Percentiles rank a stretch among this genome's conserved stretches.
These are phyloP conservation scores for Xylariaceae sp. DNA, from an alignment of 2,329 filamentous ascomycete genomes.

Conservation along the genomic window DNA sequence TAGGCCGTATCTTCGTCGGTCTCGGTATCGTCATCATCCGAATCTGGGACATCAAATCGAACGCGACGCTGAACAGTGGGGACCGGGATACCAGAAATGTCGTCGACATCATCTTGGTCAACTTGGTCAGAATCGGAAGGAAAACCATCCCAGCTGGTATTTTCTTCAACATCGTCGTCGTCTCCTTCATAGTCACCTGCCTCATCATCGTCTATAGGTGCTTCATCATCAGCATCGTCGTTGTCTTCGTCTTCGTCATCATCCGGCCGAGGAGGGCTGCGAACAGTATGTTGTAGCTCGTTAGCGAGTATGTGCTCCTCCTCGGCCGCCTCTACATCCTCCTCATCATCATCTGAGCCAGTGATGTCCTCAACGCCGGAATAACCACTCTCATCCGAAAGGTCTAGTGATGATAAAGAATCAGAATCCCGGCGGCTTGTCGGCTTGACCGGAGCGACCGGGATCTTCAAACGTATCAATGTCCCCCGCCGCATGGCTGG, in stretches of 20 bases:
- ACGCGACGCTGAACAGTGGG: conserved; percentile 58
- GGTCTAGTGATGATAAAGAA: conserved; percentile 52
- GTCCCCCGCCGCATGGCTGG: conserved; percentile 26
- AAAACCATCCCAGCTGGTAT: conserved; percentile 54
- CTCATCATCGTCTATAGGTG: conserved; percentile 37
- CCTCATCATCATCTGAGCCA: conserved; percentile 72
- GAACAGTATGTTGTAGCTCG: conserved; percentile 37
- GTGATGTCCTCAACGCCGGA: conserved; percentile 75
- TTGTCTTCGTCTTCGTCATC: conserved; percentile 38
- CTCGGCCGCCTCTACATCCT: conserved; percentile 72
- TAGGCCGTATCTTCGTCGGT: conserved; percentile 58
- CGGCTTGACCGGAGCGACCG: conserved; percentile 42
- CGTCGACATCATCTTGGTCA: conserved; percentile 44
- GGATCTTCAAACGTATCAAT: conserved; percentile 50
- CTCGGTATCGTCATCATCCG: conserved; percentile 63
- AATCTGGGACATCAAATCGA: conserved; percentile 66
- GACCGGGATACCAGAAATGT: conserved; percentile 32
- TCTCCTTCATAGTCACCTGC: conserved; percentile 14
- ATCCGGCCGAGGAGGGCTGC: conserved; percentile 50
- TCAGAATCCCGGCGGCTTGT: conserved; percentile 48
- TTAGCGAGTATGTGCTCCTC: conserved; percentile 65
- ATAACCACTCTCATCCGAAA: conserved; percentile 66
- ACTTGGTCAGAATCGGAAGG: conserved; percentile 41
- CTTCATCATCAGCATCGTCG: conserved; percentile 38
- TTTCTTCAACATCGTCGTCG: conserved; percentile 39